Conservation (phyloP, 306 rosid species). For the Sophora flavescens region DNA sequence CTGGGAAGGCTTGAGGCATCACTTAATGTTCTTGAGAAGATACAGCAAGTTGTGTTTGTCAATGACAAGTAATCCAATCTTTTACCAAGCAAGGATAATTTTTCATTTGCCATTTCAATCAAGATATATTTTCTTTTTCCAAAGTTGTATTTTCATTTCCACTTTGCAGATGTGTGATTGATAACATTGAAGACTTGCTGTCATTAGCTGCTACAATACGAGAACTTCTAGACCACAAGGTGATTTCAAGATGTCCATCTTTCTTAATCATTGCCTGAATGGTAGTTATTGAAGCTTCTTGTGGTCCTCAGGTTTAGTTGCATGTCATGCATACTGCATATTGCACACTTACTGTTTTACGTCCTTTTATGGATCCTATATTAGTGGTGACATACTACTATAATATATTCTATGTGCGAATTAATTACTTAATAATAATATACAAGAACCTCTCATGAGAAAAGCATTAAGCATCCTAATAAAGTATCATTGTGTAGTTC, state of each 20-base stretch:
- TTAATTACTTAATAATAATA: constrained; percentile 32
- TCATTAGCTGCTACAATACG: constrained; percentile 69
- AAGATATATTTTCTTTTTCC: constrained; percentile 30
- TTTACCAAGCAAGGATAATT: constrained; percentile 35
- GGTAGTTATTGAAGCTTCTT: constrained; percentile 6
- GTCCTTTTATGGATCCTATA: constrained; percentile 25
- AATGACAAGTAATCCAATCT: constrained; percentile 63
- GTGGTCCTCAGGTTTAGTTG: constrained; percentile 31
- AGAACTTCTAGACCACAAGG: constrained; percentile 73
- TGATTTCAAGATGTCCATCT: constrained; percentile 48
- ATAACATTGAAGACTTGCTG: constrained; percentile 55
- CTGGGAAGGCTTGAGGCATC: constrained; percentile 90
- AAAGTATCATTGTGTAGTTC: constrained; percentile 34
- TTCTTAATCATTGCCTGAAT: constrained; percentile 33
- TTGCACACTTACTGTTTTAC: not conserved
- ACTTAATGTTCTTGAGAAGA: constrained; percentile 71
- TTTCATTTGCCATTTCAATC: constrained; percentile 44
- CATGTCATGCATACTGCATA: constrained; percentile 31
- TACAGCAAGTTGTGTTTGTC: constrained; percentile 57
- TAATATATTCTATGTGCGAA: constrained; percentile 33
- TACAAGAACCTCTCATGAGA: constrained; percentile 1
- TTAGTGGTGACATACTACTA: constrained; percentile 2
- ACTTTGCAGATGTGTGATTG: constrained; percentile 56
- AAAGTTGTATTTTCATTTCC: constrained; percentile 46
- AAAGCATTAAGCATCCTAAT: constrained; percentile 28